These are phyloP conservation scores for Clausena lansium DNA, from an alignment of 345 rosid genomes.

Conservation along the genomic window DNA sequence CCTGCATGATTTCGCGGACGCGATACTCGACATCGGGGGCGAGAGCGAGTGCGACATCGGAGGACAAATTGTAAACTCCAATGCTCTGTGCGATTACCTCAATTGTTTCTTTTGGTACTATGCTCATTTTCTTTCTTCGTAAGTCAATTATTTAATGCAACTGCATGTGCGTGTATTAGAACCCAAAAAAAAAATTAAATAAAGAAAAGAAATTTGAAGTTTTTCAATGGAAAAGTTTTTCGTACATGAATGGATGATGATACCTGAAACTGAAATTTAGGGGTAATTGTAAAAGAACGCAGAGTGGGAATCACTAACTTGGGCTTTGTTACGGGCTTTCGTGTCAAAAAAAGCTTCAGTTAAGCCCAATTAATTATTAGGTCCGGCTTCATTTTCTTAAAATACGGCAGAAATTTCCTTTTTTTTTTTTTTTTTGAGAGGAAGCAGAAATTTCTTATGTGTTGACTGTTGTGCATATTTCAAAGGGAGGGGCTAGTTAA, in stretches of 20 bases:
- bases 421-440: too few species aligned
- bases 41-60: slow-evolving; percentile 63
- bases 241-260: not conserved
- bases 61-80: slow-evolving; percentile 63
- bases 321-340: not conserved
- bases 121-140: slow-evolving; percentile 24
- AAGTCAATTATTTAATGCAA: not conserved
- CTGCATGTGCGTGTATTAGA: not conserved
- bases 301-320: not conserved
- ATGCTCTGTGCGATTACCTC: slow-evolving; percentile 87
- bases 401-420: too few species aligned
- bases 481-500: too few species aligned
- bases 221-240: not conserved
- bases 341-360: not conserved
- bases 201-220: not conserved
- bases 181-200: not conserved
- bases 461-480: too few species aligned
- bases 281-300: not conserved
- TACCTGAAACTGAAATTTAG: not conserved
- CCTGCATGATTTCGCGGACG: slow-evolving; percentile 90
- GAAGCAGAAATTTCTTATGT: too few species aligned
- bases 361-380: not conserved
- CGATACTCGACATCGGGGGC: slow-evolving; percentile 89
- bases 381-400: too few species aligned
- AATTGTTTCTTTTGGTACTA: slow-evolving; percentile 72